phyloP scores from a whole-genome alignment of 2,329 filamentous ascomycete species.

The Bipolaris bicolor region DNA sequence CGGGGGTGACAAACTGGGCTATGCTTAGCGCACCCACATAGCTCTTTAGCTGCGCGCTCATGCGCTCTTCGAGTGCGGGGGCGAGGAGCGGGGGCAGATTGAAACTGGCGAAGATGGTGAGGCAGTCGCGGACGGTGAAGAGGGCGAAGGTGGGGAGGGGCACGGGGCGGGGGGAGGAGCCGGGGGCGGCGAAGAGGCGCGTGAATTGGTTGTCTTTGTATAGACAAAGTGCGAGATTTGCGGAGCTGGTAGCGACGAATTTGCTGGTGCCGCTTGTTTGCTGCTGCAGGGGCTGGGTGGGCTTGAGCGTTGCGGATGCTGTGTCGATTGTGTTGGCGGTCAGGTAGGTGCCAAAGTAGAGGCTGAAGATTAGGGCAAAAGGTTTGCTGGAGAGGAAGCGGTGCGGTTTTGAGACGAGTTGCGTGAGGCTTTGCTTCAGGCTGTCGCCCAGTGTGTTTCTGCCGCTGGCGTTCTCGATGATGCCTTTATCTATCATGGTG shows the following conservation, averaged over 20 bases:
- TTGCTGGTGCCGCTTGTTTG: conserved; percentile 79
- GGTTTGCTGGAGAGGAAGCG: conserved; percentile 68
- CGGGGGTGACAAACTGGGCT: conserved; percentile 82
- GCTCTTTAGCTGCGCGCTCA: conserved; percentile 57
- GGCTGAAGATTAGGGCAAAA: conserved; percentile 68
- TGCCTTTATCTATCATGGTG: conserved; percentile 80
- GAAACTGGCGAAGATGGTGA: conserved; percentile 92
- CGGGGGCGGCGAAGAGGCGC: conserved; percentile 71
- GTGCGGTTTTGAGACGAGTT: conserved; percentile 66
- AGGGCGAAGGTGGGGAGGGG: conserved; percentile 74
- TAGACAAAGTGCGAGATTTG: conserved; percentile 84
- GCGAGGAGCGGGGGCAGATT: conserved; percentile 83
- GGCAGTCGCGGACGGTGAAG: conserved; percentile 81
- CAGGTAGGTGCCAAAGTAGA: conserved; percentile 89
- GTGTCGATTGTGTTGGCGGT: conserved; percentile 91
- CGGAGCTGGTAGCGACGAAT: conserved; percentile 78
- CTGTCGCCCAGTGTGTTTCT: conserved; percentile 65
- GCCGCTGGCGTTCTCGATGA: conserved; percentile 83
- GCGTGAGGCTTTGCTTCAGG: conserved; percentile 63
- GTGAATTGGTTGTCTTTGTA: conserved; percentile 91
- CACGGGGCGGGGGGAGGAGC: conserved; percentile 59
- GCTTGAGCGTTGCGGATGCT: conserved; percentile 64
- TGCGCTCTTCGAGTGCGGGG: conserved; percentile 61
- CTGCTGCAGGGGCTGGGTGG: conserved; percentile 67
- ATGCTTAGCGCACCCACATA: conserved; percentile 57